A percentile compares a stretch with the other conserved stretches of the same genome.
phyloP scores from a whole-genome alignment of 306 rosid genomes.

The Mimosa bimucronata region DNA sequence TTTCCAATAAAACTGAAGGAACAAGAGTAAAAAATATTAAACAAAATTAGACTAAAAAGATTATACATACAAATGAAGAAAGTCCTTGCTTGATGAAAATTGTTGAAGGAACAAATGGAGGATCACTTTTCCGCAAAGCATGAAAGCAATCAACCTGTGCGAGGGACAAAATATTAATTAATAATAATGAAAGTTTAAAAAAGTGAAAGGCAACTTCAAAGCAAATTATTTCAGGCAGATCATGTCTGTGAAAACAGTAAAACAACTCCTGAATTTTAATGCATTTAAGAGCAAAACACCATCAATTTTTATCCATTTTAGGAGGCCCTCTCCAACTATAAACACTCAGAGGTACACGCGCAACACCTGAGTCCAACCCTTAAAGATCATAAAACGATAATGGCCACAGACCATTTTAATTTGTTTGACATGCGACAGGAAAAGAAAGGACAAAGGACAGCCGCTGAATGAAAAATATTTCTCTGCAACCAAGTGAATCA shows the following conservation, averaged over 20 bases:
- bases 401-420: slow-evolving; percentile 17
- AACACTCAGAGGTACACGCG: neutral
- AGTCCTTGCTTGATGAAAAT: slow-evolving; percentile 90
- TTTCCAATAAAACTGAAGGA: slow-evolving; percentile 17
- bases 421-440: slow-evolving; percentile 25
- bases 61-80: slow-evolving; percentile 77
- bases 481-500: slow-evolving; percentile 27
- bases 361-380: neutral
- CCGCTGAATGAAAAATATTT: neutral
- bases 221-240: slow-evolving; percentile 21
- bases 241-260: neutral
- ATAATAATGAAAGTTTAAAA: slow-evolving; percentile 13
- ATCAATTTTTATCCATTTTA: slow-evolving; percentile 18
- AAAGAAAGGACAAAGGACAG: slow-evolving; percentile 8
- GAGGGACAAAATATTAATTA: slow-evolving; percentile 14
- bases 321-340: slow-evolving; percentile 10
- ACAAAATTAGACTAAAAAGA: slow-evolving; percentile 35
- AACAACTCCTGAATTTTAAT: slow-evolving; percentile 19
- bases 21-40: neutral
- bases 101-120: slow-evolving; percentile 88
- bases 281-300: slow-evolving; percentile 19
- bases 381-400: neutral
- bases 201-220: slow-evolving; percentile 2
- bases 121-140: slow-evolving; percentile 94
- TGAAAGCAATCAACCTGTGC: slow-evolving; percentile 97